phyloP scores from a whole-genome alignment of 352 stramenopile genomes.

The Phytophthora palmivora region DNA sequence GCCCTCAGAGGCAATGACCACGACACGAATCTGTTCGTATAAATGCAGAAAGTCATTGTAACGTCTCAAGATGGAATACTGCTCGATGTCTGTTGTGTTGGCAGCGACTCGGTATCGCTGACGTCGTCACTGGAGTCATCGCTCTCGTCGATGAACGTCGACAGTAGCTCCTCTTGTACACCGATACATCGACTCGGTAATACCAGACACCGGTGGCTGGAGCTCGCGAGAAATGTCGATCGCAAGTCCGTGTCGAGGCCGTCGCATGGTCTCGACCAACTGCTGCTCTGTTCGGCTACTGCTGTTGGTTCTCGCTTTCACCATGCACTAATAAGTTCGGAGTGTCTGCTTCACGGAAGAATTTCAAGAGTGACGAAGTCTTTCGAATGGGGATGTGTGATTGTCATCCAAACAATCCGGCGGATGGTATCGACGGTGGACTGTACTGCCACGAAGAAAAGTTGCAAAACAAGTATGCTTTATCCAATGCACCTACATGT shows the following conservation, averaged over 20 bases:
- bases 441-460: constrained; percentile 21
- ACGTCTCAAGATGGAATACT: constrained; percentile 70
- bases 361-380: constrained; percentile 21
- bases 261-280: constrained; percentile 12
- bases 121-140: constrained; percentile 30
- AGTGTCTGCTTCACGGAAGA: constrained; percentile 9
- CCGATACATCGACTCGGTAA: constrained; percentile 71
- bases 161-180: constrained; percentile 25
- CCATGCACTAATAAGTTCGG: constrained; percentile 15
- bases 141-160: constrained; percentile 28
- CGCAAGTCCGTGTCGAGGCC: constrained; percentile 39
- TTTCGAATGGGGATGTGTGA: constrained; percentile 5
- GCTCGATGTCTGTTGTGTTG: constrained; percentile 35
- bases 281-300: constrained; percentile 24
- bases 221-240: constrained; percentile 59
- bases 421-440: constrained; percentile 2
- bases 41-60: constrained; percentile 75
- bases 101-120: constrained; percentile 15
- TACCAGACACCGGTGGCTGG: constrained; percentile 65
- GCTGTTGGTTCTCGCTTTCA: constrained; percentile 15
- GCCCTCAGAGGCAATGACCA: constrained; percentile 26
- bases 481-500: neutral
- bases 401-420: constrained; percentile 18
- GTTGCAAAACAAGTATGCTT: neutral
- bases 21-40: constrained; percentile 48